A percentile compares a stretch with the other conserved stretches of the same genome.
Conservation (phyloP, 352 stramenopile genomes). For the Pythium brachiatum region DNA sequence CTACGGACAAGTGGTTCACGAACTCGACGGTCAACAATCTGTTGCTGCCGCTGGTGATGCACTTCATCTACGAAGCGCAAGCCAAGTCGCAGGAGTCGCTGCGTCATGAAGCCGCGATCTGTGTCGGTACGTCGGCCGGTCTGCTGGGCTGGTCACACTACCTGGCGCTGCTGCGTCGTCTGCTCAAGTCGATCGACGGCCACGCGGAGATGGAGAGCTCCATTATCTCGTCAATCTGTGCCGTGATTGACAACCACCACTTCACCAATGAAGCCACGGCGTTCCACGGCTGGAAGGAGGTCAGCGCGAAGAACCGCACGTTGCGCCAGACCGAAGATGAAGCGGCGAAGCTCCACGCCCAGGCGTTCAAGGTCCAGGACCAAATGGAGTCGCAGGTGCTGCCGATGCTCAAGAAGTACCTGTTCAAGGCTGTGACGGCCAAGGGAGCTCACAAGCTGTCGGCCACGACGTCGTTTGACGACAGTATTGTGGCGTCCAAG, state of each 20-base stretch:
- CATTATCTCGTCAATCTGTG: slow-evolving; percentile 91
- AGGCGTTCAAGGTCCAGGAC: slow-evolving; percentile 68
- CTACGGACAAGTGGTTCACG: slow-evolving; percentile 46
- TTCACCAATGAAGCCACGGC: slow-evolving; percentile 62
- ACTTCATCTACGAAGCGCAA: slow-evolving; percentile 95
- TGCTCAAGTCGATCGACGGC: slow-evolving; percentile 91
- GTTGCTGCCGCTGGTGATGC: slow-evolving; percentile 93
- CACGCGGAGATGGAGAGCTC: slow-evolving; percentile 91
- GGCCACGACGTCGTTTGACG: slow-evolving; percentile 39
- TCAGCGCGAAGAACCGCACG: slow-evolving; percentile 9
- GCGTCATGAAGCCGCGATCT: slow-evolving; percentile 92
- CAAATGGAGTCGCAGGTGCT: slow-evolving; percentile 79
- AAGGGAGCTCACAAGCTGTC: slow-evolving; percentile 54
- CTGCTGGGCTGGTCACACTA: slow-evolving; percentile 97
- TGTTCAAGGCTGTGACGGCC: slow-evolving; percentile 85
- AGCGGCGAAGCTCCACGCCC: slow-evolving; percentile 21
- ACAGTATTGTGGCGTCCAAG: slow-evolving; percentile 47
- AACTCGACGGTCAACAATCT: slow-evolving; percentile 92
- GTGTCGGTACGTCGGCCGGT: slow-evolving; percentile 87
- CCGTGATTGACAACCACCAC: slow-evolving; percentile 96
- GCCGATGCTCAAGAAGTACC: slow-evolving; percentile 81
- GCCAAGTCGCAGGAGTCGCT: slow-evolving; percentile 92
- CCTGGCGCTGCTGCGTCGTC: slow-evolving; percentile 85
- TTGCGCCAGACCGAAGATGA: slow-evolving; percentile 11
- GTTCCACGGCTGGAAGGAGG: slow-evolving; percentile 21